Evolutionary conservation across 495 filamentous ascomycete genomes (phyloP).

Genomic region (Clavariopsis aquatica): DNA sequence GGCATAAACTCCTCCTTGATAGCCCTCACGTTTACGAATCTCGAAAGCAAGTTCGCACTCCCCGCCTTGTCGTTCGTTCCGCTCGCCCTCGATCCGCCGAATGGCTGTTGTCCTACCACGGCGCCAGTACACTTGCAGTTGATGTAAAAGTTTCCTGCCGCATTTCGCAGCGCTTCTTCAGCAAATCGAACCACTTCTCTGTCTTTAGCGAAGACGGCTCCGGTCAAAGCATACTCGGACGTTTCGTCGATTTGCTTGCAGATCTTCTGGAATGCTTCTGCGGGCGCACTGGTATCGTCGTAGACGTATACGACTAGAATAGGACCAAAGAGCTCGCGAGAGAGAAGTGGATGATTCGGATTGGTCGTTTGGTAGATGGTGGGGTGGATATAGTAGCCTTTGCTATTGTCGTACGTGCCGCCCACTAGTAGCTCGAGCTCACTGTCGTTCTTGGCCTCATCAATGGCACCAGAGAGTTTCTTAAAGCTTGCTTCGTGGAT

Average conservation of each 20-base stretch:
- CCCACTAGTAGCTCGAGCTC: constrained; percentile 63
- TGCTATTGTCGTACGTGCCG: constrained; percentile 59
- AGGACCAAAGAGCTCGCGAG: constrained; percentile 66
- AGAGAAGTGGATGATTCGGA: constrained; percentile 62
- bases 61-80: constrained; percentile 52
- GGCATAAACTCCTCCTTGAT: constrained; percentile 49
- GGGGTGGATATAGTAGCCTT: constrained; percentile 68
- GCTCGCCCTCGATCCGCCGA: constrained; percentile 47
- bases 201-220: constrained; percentile 47
- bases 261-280: constrained; percentile 39
- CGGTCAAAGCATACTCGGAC: constrained; percentile 47
- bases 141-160: constrained; percentile 50
- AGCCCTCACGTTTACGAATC: constrained; percentile 48
- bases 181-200: constrained; percentile 43
- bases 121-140: constrained; percentile 49
- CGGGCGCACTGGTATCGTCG: constrained; percentile 50
- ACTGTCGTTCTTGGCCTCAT: constrained; percentile 62
- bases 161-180: constrained; percentile 45
- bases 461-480: constrained; percentile 51
- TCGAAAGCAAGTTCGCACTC: constrained; percentile 43
- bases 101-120: constrained; percentile 49
- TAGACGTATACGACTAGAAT: constrained; percentile 63
- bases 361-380: constrained; percentile 68
- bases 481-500: constrained; percentile 48
- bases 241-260: constrained; percentile 45